phyloP scores from a whole-genome alignment of 2,329 filamentous ascomycete genomes.

The Arthroderma sp. region DNA sequence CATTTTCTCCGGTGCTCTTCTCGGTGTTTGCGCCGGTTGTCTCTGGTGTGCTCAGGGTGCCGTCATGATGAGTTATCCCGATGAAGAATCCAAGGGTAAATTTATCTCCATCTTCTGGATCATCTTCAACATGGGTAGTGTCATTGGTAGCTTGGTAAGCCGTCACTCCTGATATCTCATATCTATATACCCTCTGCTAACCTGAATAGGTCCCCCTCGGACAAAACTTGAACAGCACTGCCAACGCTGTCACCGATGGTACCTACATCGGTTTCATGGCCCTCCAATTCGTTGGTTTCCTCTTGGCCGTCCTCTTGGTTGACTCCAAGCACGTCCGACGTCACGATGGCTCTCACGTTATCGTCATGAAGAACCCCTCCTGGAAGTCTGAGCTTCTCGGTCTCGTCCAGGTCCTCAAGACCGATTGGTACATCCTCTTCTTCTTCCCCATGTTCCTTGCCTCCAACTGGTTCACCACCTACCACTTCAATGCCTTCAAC shows the following conservation, averaged over 20 bases:
- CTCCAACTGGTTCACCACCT: conserved; percentile 69
- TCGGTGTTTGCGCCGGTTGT: conserved; percentile 37
- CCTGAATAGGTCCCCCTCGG: conserved; percentile 29
- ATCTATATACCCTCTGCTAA: background rate
- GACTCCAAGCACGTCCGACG: conserved; percentile 62
- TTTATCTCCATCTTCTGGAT: conserved; percentile 91
- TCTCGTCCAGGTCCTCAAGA: conserved; percentile 57
- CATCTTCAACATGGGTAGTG: conserved; percentile 85
- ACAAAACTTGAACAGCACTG: conserved; percentile 32
- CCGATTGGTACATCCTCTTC: conserved; percentile 58
- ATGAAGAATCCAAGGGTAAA: conserved; percentile 67
- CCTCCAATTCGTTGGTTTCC: conserved; percentile 61
- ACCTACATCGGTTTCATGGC: conserved; percentile 84
- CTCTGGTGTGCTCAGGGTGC: conserved; percentile 40
- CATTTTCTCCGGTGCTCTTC: conserved; percentile 36
- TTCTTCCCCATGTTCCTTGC: conserved; percentile 74
- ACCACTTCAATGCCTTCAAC: conserved; percentile 66
- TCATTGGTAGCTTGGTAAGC: conserved; percentile 62
- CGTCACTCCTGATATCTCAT: background rate
- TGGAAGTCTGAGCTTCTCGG: conserved; percentile 70
- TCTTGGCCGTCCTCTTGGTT: conserved; percentile 55
- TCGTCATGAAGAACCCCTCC: conserved; percentile 81
- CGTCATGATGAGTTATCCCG: conserved; percentile 65
- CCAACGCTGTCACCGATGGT: conserved; percentile 44
- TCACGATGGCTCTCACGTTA: conserved; percentile 63